Evolutionary conservation across 2,329 filamentous ascomycete genomes (phyloP), one percentile per base, ranked within the genome.

Genomic region (Furcasterigmium sp.): DNA sequence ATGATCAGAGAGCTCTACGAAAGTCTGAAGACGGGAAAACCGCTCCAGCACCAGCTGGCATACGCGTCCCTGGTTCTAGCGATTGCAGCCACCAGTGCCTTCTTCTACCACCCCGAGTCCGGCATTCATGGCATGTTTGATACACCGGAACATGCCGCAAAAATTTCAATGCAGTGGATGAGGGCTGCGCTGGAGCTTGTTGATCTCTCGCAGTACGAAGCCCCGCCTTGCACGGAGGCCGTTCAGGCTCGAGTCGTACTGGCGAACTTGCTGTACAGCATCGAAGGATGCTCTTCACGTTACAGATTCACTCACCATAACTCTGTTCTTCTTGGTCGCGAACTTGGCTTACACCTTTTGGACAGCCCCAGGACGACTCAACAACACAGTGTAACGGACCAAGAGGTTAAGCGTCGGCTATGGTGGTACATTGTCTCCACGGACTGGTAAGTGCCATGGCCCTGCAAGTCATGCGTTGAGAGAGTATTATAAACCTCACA

Each of bases 381-480:
- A 3, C 28, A 45, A 15, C 51, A 58, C 8, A 57, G 54, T 15
- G 44, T 46, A 17, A 47, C 48, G 3, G 56, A 55, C 26, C 53
- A 49, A 5, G 69, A 72, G 42, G 57, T 65, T 29, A 67, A 62
- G 32, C 55, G 68, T 15, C 56, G 69, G 37, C 49, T 69, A 4
- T 72, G 68, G 69, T 72, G 68, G 68, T 66, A 69, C 47, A 53
- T 72, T 6, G 58, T 58, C 9, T 54, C 61, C 1, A 64, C 60
- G 5, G 67, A 71, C 46, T 69, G 64, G 68, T 65, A 46, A 50
- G 56, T 37, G n/a, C 8, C 15, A 8, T 5, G 13, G 15, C 11
- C 6, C 36, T 8, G 8, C n/a, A 10, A n/a, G 14, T n/a, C 2
- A 3, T 13, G 8, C 8, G 13, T 21, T 5, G 23, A 37, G 3